These are phyloP conservation scores for Phytophthora hibernalis DNA, from an alignment of 352 stramenopile species.

Conservation along the genomic window DNA sequence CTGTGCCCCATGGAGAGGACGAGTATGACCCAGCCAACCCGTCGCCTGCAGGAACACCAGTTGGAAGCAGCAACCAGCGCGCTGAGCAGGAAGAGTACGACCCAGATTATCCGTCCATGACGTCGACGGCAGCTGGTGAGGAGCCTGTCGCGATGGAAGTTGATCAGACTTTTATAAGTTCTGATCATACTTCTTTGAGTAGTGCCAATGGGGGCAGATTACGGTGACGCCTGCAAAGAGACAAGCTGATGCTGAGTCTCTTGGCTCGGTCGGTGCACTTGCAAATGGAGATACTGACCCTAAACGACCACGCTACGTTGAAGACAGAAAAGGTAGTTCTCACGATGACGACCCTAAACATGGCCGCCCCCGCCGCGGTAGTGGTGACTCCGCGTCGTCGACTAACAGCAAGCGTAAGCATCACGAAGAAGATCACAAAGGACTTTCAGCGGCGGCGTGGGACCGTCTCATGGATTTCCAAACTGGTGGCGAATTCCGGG, in stretches of 20 bases:
- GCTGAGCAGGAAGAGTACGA: slow-evolving; percentile 49
- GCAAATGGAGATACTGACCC: slow-evolving; percentile 20
- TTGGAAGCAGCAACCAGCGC: slow-evolving; percentile 13
- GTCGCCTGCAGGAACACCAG: slow-evolving; percentile 28
- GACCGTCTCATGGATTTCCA: slow-evolving; percentile 84
- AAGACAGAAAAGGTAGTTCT: slow-evolving; percentile 20
- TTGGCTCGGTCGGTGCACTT: slow-evolving; percentile 4
- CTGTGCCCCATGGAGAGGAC: slow-evolving; percentile 39
- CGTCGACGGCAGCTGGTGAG: slow-evolving; percentile 8
- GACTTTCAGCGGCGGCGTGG: slow-evolving; percentile 68
- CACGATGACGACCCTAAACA: slow-evolving; percentile 28
- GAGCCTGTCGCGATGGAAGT: slow-evolving; percentile 32
- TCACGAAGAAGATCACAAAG: slow-evolving; percentile 53
- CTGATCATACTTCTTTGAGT: slow-evolving; percentile 9
- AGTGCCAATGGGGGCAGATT: not conserved
- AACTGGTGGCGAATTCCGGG: slow-evolving; percentile 58
- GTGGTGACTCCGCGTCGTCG: slow-evolving; percentile 30
- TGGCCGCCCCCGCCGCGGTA: slow-evolving; percentile 35
- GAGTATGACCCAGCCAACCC: slow-evolving; percentile 53
- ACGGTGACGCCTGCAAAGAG: slow-evolving; percentile 32
- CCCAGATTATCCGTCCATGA: slow-evolving; percentile 48
- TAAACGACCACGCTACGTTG: slow-evolving; percentile 30
- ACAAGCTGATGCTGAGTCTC: slow-evolving; percentile 24
- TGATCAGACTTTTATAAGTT: no score
- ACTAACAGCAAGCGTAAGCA: slow-evolving; percentile 30